A percentile compares a stretch with the other conserved stretches of the same genome.
Evolutionary conservation across 345 rosid species (phyloP).

Genomic region (Gossypium mustelinum): DNA sequence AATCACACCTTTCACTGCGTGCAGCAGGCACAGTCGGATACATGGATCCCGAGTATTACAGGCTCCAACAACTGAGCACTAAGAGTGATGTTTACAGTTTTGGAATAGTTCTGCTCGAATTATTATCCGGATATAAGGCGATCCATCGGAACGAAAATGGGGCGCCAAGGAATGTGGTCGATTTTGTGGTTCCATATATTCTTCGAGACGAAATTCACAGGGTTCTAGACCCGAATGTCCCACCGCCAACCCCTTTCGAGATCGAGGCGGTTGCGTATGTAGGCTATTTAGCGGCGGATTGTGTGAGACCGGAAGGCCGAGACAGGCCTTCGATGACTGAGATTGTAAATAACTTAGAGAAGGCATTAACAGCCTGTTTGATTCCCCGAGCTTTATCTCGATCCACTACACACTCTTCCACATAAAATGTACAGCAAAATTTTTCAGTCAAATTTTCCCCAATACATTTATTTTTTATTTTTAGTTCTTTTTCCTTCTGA

Average conservation of each 20-base stretch:
- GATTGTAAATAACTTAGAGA: constrained; percentile 49
- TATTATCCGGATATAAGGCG: constrained; percentile 56
- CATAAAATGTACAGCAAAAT: constrained; percentile 22
- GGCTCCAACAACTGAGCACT: constrained; percentile 53
- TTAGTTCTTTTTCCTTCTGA: too few species aligned
- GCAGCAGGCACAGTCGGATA: constrained; percentile 85
- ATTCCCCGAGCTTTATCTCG: constrained; percentile 30
- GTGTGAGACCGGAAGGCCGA: constrained; percentile 38
- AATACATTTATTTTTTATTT: not conserved
- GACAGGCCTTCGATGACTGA: constrained; percentile 63
- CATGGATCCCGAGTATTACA: constrained; percentile 79
- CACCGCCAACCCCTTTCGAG: constrained; percentile 68
- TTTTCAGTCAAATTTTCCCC: too few species aligned
- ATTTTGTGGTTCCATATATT: constrained; percentile 56
- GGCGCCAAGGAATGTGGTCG: constrained; percentile 58
- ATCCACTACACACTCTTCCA: constrained; percentile 35
- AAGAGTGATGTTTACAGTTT: constrained; percentile 83
- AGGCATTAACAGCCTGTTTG: constrained; percentile 49
- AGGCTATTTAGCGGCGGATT: not conserved
- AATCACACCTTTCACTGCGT: constrained; percentile 50
- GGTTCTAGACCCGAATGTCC: constrained; percentile 52
- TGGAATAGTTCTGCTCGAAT: constrained; percentile 61
- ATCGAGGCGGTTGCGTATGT: constrained; percentile 59
- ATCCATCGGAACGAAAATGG: constrained; percentile 57
- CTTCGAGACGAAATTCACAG: constrained; percentile 60